A percentile compares a stretch with the other conserved stretches of the same genome.
phyloP scores from a whole-genome alignment of 2,329 filamentous ascomycete species.

The Verruconis gallopava region DNA sequence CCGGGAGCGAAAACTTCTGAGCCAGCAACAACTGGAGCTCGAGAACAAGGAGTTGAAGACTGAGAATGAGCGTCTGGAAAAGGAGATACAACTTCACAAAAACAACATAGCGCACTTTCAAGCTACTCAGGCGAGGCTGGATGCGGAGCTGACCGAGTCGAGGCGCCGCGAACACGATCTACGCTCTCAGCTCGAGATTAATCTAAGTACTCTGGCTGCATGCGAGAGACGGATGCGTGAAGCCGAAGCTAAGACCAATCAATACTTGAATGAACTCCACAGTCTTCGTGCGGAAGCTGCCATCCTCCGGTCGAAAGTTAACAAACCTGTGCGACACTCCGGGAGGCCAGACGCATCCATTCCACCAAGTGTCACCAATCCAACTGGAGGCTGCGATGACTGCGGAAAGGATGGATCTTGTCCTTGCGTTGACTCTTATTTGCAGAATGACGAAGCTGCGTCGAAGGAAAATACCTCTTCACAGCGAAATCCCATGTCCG shows the following conservation, averaged over 20 bases:
- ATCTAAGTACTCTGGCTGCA: not conserved
- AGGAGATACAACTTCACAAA: not conserved
- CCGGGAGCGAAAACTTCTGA: constrained; percentile 71
- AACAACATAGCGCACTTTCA: not conserved
- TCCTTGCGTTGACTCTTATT: constrained; percentile 10
- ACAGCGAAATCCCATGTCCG: constrained; percentile 5
- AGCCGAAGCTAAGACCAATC: not conserved
- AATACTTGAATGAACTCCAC: not conserved
- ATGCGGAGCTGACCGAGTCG: not conserved
- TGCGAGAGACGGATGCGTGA: not conserved
- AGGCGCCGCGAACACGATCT: not conserved
- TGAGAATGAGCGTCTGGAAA: constrained; percentile 1
- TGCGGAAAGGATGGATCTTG: constrained; percentile 10
- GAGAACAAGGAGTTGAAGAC: constrained; percentile 2
- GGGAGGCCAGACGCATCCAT: not conserved
- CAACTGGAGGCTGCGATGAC: constrained; percentile 7
- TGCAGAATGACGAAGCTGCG: constrained; percentile 1
- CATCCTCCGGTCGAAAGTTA: not conserved
- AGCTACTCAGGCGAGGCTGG: not conserved
- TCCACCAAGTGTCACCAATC: not conserved
- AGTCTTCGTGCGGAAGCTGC: not conserved
- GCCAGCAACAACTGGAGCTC: constrained; percentile 53
- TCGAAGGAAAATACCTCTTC: too few relatives aligned
- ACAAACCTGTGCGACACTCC: not conserved
- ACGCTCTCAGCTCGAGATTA: not conserved